Percentiles rank a stretch among this genome's conserved stretches.
Evolutionary conservation across 2,329 filamentous ascomycete genomes (phyloP).

Genomic region (Fusarium caatingaense): DNA sequence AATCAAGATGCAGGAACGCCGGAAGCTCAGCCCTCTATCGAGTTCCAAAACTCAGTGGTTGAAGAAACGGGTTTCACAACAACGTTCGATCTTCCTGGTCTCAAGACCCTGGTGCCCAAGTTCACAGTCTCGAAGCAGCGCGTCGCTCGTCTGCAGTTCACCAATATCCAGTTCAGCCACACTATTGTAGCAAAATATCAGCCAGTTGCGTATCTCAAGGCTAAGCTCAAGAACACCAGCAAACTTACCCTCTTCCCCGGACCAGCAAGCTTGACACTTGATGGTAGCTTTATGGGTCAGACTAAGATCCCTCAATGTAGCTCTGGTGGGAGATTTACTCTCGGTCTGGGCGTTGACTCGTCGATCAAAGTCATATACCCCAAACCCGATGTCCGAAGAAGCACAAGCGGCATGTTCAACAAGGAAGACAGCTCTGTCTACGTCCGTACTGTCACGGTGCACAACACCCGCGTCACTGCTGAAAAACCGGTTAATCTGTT

Average conservation of each 20-base stretch:
- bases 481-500: slow-evolving; percentile 58
- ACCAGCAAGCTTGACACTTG: slow-evolving; percentile 68
- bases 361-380: slow-evolving; percentile 66
- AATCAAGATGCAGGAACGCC: slow-evolving; percentile 52
- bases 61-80: slow-evolving; percentile 70
- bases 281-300: slow-evolving; percentile 71
- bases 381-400: slow-evolving; percentile 65
- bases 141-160: slow-evolving; percentile 65
- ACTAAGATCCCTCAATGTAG: slow-evolving; percentile 66
- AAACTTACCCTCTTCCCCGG: slow-evolving; percentile 67
- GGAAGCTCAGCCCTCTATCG: slow-evolving; percentile 48
- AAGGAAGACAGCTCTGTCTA: slow-evolving; percentile 66
- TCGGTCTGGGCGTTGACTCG: slow-evolving; percentile 70
- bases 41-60: slow-evolving; percentile 61
- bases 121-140: slow-evolving; percentile 67
- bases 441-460: slow-evolving; percentile 60
- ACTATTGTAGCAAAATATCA: slow-evolving; percentile 71
- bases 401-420: slow-evolving; percentile 63
- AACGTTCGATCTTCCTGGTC: slow-evolving; percentile 69
- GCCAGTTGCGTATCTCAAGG: slow-evolving; percentile 69
- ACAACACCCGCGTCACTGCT: slow-evolving; percentile 59
- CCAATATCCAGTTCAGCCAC: slow-evolving; percentile 64
- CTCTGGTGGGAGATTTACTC: slow-evolving; percentile 63
- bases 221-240: slow-evolving; percentile 66
- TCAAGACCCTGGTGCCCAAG: slow-evolving; percentile 66